These are phyloP conservation scores for Xylaria polymorpha DNA, from an alignment of 2,329 filamentous ascomycete species.

Conservation along the genomic window DNA sequence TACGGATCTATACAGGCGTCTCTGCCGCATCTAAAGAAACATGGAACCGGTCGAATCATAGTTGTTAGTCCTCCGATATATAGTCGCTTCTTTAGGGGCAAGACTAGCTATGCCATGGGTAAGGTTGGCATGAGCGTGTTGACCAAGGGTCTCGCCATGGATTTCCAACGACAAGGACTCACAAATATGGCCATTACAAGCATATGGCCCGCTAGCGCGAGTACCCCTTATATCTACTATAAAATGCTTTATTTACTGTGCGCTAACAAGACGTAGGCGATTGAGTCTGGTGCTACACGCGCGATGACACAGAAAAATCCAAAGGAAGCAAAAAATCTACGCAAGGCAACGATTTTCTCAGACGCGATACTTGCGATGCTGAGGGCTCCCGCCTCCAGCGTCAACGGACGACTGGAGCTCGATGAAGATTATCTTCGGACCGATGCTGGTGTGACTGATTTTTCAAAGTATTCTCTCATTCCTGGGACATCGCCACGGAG, in stretches of 20 bases:
- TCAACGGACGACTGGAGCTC: constrained; percentile 78
- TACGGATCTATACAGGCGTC: constrained; percentile 77
- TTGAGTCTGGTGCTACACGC: constrained; percentile 66
- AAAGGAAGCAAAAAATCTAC: constrained; percentile 66
- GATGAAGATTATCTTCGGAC: constrained; percentile 84
- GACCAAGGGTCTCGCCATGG: constrained; percentile 85
- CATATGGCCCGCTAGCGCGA: constrained; percentile 82
- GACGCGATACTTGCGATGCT: constrained; percentile 82
- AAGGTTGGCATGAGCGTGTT: constrained; percentile 87
- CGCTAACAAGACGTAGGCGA: constrained; percentile 57
- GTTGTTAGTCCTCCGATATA: constrained; percentile 89
- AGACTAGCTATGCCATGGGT: constrained; percentile 83
- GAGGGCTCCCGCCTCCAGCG: constrained; percentile 63
- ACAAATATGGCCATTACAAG: constrained; percentile 79
- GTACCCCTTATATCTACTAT: constrained; percentile 46
- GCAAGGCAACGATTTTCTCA: constrained; percentile 79
- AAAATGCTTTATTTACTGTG: not conserved
- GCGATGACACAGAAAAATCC: constrained; percentile 45
- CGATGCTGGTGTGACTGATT: constrained; percentile 73
- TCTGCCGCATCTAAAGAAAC: constrained; percentile 70
- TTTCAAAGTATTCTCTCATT: constrained; percentile 75
- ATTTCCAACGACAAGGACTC: constrained; percentile 75
- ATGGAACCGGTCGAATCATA: constrained; percentile 73
- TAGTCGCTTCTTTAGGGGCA: constrained; percentile 84
- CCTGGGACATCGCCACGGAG: constrained; percentile 65